Conservation (phyloP, 1,284 basidiomycete genomes). For the Rhodotorula sp. region DNA sequence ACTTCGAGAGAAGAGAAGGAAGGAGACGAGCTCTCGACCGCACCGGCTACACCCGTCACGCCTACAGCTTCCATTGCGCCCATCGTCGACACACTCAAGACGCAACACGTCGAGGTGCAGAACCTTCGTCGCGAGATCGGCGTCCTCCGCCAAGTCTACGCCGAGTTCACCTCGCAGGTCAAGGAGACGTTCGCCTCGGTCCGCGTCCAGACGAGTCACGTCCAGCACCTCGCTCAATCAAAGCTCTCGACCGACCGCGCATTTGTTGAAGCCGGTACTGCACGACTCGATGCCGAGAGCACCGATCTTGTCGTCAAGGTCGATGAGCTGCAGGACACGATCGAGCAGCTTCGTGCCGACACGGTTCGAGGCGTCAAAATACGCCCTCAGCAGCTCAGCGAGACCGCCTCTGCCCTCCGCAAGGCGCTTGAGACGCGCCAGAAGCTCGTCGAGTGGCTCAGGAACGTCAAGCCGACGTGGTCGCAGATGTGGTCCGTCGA, state of each 20-base stretch:
- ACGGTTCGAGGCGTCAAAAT: conserved; percentile 84
- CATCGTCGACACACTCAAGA: conserved; percentile 77
- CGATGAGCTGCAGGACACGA: conserved; percentile 88
- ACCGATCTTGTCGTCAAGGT: conserved; percentile 88
- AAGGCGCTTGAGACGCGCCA: conserved; percentile 69
- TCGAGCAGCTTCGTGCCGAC: conserved; percentile 87
- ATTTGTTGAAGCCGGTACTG: conserved; percentile 88
- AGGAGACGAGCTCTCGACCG: background rate
- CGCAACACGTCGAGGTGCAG: conserved; percentile 91
- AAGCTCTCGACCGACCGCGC: conserved; percentile 82
- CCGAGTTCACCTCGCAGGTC: conserved; percentile 85
- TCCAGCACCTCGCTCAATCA: conserved; percentile 77
- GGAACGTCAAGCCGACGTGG: conserved; percentile 92
- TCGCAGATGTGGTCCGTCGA: conserved; percentile 98
- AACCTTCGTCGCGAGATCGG: conserved; percentile 88
- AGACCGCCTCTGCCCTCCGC: conserved; percentile 72
- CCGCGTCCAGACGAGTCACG: conserved; percentile 76
- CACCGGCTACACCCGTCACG: conserved; percentile 7
- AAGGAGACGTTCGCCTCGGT: conserved; percentile 76
- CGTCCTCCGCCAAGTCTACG: conserved; percentile 88
- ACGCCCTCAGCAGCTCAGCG: conserved; percentile 57
- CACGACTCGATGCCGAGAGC: conserved; percentile 79
- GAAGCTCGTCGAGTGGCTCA: conserved; percentile 78
- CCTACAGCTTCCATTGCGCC: conserved; percentile 17
- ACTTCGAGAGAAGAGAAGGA: too few species aligned